Evolutionary conservation across 148 eudicot species (phyloP).

Genomic region (Rheum nobile): DNA sequence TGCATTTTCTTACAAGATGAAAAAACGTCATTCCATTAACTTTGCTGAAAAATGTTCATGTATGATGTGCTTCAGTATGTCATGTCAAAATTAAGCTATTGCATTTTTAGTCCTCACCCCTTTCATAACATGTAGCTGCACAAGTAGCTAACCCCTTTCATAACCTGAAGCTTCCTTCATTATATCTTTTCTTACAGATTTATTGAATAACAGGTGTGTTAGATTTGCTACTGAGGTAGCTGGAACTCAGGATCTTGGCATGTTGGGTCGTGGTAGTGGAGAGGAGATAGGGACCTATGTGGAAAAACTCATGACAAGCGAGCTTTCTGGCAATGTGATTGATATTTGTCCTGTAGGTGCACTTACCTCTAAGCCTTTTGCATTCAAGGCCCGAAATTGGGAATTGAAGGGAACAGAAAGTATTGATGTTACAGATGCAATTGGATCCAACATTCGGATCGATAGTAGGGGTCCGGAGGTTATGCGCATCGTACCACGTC

Average conservation of each 20-base stretch:
- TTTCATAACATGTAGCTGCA: too few species aligned
- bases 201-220: constrained; percentile 60
- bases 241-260: constrained; percentile 93
- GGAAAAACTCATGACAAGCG: constrained; percentile 93
- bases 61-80: neutral
- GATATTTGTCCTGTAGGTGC: constrained; percentile 99
- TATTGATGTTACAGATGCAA: constrained; percentile 95
- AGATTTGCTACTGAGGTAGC: constrained; percentile 93
- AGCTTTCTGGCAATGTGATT: constrained; percentile 92
- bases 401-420: constrained; percentile 93
- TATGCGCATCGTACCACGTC: constrained; percentile 85
- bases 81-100: neutral
- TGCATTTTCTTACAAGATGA: neutral
- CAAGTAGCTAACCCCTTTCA: neutral
- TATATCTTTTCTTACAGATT: neutral
- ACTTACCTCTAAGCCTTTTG: constrained; percentile 94
- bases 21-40: neutral
- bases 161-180: neutral
- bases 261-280: constrained; percentile 99
- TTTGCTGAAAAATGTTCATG: neutral
- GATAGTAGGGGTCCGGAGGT: constrained; percentile 99
- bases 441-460: constrained; percentile 89
- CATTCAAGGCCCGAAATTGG: constrained; percentile 98
- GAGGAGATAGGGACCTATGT: constrained; percentile 98
- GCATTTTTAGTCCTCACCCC: neutral